Percentiles rank a stretch among this genome's conserved stretches.
These are phyloP conservation scores for Scutellaria minor DNA, from an alignment of 257 asterid species.

Conservation along the genomic window DNA sequence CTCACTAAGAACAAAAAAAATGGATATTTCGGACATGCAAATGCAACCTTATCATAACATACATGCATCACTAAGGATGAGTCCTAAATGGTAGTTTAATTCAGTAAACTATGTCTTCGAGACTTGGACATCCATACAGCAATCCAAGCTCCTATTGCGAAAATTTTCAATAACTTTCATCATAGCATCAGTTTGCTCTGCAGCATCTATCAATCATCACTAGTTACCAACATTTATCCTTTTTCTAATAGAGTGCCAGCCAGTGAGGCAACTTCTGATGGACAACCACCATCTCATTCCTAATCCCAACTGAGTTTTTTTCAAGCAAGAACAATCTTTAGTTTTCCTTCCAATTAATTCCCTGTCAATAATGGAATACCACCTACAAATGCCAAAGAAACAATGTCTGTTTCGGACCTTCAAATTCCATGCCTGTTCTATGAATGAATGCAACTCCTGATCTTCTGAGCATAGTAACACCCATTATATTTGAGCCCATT, in stretches of 20 bases:
- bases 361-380: conserved; percentile 6
- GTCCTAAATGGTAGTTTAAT: neutral
- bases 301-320: neutral
- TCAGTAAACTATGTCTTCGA: neutral
- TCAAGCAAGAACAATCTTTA: neutral
- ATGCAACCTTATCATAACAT: conserved; percentile 27
- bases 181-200: conserved; percentile 1
- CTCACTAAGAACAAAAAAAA: conserved; percentile 21
- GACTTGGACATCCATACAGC: neutral
- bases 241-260: neutral
- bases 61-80: conserved; percentile 6
- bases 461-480: neutral
- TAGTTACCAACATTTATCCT: conserved; percentile 6
- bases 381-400: neutral
- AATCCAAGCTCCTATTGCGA: neutral
- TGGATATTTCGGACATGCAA: conserved; percentile 14
- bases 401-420: conserved; percentile 7
- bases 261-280: neutral
- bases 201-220: conserved; percentile 20
- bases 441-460: neutral
- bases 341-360: neutral
- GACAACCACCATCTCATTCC: neutral
- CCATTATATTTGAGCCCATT: neutral
- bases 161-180: neutral
- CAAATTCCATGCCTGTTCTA: neutral